These are phyloP conservation scores for Emmonsiellopsis sp. DNA, from an alignment of 2,329 filamentous ascomycete genomes.

Conservation along the genomic window DNA sequence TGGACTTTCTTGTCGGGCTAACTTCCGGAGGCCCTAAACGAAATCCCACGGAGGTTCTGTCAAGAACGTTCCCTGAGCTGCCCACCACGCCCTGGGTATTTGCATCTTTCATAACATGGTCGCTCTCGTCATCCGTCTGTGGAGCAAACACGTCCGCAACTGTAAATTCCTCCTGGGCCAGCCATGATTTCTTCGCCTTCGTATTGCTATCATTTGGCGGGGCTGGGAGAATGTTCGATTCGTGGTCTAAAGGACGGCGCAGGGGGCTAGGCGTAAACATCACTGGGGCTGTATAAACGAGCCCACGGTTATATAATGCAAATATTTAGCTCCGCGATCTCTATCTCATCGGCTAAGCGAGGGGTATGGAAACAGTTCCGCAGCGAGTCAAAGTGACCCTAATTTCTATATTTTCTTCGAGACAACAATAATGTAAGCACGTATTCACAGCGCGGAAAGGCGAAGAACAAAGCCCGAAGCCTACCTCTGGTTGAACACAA, in stretches of 20 bases:
- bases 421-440: not conserved
- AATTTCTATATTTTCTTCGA: not conserved
- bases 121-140: constrained; percentile 6
- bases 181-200: constrained; percentile 6
- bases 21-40: constrained; percentile 7
- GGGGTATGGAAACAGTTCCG: not conserved
- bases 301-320: not conserved
- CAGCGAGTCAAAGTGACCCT: not conserved
- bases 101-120: not conserved
- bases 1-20: constrained; percentile 4
- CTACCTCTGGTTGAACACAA: not conserved
- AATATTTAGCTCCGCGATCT: not conserved
- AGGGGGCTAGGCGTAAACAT: constrained; percentile 6
- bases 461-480: not conserved
- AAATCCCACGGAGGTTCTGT: constrained; percentile 1
- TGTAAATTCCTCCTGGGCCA: constrained; percentile 11
- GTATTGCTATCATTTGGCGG: constrained; percentile 1
- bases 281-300: not conserved
- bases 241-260: constrained; percentile 2
- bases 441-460: not conserved
- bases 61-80: not conserved
- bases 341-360: not conserved
- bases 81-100: not conserved
- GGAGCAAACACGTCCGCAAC: constrained; percentile 14
- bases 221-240: constrained; percentile 5